Evolutionary conservation across 768 basidiomycete species (phyloP).

Genomic region (Boletus tylopilopsis): DNA sequence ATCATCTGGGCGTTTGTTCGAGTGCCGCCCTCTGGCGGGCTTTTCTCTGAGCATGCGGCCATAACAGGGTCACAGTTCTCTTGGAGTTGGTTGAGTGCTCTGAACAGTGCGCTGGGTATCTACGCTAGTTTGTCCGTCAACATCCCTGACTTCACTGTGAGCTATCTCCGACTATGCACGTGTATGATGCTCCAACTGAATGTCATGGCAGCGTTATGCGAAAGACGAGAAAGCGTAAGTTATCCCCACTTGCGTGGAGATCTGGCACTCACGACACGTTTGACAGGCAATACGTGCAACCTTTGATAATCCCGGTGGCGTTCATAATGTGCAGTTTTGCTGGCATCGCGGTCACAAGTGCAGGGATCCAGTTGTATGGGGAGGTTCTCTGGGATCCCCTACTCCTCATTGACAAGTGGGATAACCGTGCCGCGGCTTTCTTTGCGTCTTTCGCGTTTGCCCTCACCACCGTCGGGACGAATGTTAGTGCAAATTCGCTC

Average conservation of each 20-base stretch:
- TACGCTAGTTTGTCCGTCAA: conserved; percentile 74
- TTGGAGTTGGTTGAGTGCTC: conserved; percentile 77
- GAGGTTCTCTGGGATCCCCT: conserved; percentile 57
- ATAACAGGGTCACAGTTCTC: conserved; percentile 46
- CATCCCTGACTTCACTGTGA: conserved; percentile 79
- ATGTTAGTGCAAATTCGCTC: conserved; percentile 60
- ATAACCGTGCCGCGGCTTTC: conserved; percentile 82
- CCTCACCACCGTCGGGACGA: conserved; percentile 33
- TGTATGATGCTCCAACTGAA: neutral
- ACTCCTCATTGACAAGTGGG: conserved; percentile 72
- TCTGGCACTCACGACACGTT: conserved; percentile 1
- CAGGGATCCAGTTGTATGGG: conserved; percentile 58
- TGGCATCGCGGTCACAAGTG: conserved; percentile 78
- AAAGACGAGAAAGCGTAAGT: conserved; percentile 42
- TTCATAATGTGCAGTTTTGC: conserved; percentile 78
- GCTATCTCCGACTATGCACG: neutral
- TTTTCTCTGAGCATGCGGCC: conserved; percentile 49
- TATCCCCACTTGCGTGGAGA: neutral
- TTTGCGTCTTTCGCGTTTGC: conserved; percentile 75
- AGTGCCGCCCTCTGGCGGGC: conserved; percentile 57
- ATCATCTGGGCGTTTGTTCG: conserved; percentile 77
- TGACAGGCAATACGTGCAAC: conserved; percentile 66
- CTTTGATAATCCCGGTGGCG: conserved; percentile 69
- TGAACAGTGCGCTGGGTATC: conserved; percentile 75
- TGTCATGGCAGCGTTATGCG: conserved; percentile 58